Conservation (phyloP, 768 basidiomycete species). For the Collybiopsis confluens region DNA sequence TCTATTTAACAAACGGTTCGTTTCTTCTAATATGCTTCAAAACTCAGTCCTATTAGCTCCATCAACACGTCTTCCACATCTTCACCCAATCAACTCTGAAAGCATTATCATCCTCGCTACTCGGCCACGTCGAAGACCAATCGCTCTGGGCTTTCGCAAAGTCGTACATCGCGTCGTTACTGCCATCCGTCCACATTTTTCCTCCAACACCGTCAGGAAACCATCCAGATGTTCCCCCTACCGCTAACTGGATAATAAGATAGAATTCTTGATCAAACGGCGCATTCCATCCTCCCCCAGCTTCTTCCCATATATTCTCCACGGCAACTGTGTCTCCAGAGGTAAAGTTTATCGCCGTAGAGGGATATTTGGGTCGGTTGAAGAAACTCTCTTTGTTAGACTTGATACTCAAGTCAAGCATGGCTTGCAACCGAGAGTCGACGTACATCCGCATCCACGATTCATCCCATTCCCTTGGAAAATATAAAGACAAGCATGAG, state of each 20-base stretch:
- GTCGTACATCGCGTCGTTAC: slow-evolving; percentile 58
- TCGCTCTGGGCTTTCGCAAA: slow-evolving; percentile 56
- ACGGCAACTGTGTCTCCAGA: slow-evolving; percentile 37
- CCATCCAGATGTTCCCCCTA: slow-evolving; percentile 83
- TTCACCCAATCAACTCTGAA: slow-evolving; percentile 60
- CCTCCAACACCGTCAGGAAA: slow-evolving; percentile 76
- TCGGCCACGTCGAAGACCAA: slow-evolving; percentile 75
- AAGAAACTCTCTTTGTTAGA: slow-evolving; percentile 58
- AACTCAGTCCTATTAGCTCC: too few species aligned
- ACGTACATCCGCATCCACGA: slow-evolving; percentile 72
- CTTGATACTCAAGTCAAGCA: slow-evolving; percentile 56
- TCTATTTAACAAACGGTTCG: too few species aligned
- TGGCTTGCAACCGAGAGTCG: slow-evolving; percentile 62
- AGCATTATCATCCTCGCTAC: slow-evolving; percentile 49
- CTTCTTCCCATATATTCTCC: slow-evolving; percentile 54
- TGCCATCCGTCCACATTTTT: slow-evolving; percentile 74
- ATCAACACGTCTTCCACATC: slow-evolving; percentile 38
- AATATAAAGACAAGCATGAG: too few species aligned
- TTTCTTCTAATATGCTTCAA: too few species aligned
- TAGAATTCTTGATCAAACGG: slow-evolving; percentile 91
- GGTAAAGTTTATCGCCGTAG: slow-evolving; percentile 53
- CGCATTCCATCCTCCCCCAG: slow-evolving; percentile 50
- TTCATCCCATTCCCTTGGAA: slow-evolving; percentile 78
- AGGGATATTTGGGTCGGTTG: slow-evolving; percentile 64
- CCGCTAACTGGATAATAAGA: slow-evolving; percentile 70